phyloP scores from a whole-genome alignment of 768 basidiomycete genomes.

The Mycena albidolilacea region DNA sequence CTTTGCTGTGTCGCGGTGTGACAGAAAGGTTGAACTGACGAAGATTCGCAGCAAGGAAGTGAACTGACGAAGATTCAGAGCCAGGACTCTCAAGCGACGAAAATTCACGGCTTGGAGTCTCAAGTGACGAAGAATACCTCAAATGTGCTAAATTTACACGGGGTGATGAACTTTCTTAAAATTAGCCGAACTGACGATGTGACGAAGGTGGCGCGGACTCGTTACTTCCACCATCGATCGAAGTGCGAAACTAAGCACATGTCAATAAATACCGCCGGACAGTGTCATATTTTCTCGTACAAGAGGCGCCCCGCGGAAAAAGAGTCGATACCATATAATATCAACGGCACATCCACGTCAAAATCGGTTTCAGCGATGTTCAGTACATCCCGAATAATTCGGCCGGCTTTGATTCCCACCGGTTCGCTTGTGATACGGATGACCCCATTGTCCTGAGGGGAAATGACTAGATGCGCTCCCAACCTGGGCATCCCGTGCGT shows the following conservation, averaged over 20 bases:
- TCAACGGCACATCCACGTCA: constrained; percentile 54
- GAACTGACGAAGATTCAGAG: too few relatives aligned
- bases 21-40: too few relatives aligned
- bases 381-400: constrained; percentile 39
- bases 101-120: too few relatives aligned
- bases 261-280: not conserved
- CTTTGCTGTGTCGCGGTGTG: too few relatives aligned
- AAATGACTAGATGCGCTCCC: constrained; percentile 1
- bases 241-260: constrained; percentile 7
- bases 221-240: constrained; percentile 9
- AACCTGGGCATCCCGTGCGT: constrained; percentile 12
- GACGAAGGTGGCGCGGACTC: too few relatives aligned
- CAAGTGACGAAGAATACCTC: too few relatives aligned
- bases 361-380: constrained; percentile 52
- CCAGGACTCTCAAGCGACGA: too few relatives aligned
- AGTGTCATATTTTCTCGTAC: not conserved
- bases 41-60: too few relatives aligned
- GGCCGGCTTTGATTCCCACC: constrained; percentile 36
- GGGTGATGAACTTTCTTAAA: too few relatives aligned
- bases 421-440: not conserved
- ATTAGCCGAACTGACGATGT: too few relatives aligned
- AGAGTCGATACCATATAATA: constrained; percentile 51
- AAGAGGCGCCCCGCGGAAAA: constrained; percentile 21
- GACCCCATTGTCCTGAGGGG: not conserved
- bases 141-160: too few relatives aligned